Evolutionary conservation across 495 filamentous ascomycete species (phyloP).

Genomic region (Aspergillus funiculosus): DNA sequence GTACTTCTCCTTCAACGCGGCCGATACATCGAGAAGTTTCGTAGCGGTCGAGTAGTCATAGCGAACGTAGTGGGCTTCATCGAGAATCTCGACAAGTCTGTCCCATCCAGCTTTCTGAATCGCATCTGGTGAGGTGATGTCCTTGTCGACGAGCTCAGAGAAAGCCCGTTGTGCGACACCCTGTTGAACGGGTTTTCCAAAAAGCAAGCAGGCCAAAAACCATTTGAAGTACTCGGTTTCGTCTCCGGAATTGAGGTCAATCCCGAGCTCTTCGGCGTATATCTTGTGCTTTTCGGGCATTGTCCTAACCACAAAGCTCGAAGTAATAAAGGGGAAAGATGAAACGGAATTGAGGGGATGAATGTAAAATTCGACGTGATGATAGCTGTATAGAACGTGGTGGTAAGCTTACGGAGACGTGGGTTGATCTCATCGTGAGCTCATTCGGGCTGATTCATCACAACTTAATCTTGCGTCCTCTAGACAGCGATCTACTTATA

Average conservation of each 20-base stretch:
- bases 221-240: conserved; percentile 1
- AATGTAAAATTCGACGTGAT: neutral
- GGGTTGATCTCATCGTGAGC: conserved; percentile 1
- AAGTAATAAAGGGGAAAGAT: too few species aligned
- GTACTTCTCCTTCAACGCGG: conserved; percentile 2
- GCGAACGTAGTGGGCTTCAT: neutral
- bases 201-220: neutral
- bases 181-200: conserved; percentile 1
- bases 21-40: conserved; percentile 3
- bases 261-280: neutral
- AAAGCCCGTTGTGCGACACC: neutral
- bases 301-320: too few species aligned
- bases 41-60: conserved; percentile 9
- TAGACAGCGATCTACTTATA: too few species aligned
- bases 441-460: neutral
- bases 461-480: too few species aligned
- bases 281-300: neutral
- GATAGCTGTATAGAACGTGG: too few species aligned
- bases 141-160: neutral
- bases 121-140: neutral
- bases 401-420: too few species aligned
- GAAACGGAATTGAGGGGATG: neutral
- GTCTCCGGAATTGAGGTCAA: neutral
- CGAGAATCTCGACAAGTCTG: neutral
- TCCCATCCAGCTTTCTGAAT: neutral